phyloP scores from a whole-genome alignment of 2,329 filamentous ascomycete genomes.

The Diaporthe citriasiana region DNA sequence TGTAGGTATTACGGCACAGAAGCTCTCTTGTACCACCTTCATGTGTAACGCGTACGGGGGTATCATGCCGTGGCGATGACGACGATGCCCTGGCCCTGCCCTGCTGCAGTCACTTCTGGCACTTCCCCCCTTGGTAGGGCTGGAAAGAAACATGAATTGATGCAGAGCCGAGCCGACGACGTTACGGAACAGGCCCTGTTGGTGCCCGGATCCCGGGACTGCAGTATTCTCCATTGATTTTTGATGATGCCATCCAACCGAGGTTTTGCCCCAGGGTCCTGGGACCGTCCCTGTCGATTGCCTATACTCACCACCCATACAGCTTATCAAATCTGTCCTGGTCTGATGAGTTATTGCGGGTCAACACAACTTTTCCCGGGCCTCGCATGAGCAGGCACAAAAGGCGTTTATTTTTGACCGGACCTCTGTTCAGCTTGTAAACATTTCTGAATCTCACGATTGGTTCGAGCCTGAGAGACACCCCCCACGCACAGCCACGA shows the following conservation, averaged over 20 bases:
- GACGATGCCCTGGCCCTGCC: background rate
- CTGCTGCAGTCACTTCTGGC: background rate
- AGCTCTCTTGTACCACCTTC: background rate
- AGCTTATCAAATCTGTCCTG: conserved; percentile 9
- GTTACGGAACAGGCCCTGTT: conserved; percentile 8
- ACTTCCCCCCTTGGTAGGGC: conserved; percentile 15
- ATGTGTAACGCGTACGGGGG: background rate
- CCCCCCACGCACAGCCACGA: conserved; percentile 3
- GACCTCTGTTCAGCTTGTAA: background rate
- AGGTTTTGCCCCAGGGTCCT: background rate
- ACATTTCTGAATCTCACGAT: background rate
- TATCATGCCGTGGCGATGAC: conserved; percentile 22
- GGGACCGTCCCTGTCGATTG: background rate
- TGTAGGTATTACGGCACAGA: background rate
- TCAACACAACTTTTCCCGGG: background rate
- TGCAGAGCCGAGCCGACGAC: conserved; percentile 6
- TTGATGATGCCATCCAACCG: background rate
- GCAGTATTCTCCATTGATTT: background rate
- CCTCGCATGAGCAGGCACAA: background rate
- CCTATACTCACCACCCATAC: conserved; percentile 4
- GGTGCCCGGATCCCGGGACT: conserved; percentile 6
- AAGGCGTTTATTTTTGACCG: background rate
- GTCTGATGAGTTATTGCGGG: background rate
- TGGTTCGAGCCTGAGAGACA: background rate
- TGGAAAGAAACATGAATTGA: conserved; percentile 9